Percentiles rank a stretch among this genome's conserved stretches.
phyloP scores from a whole-genome alignment of 2,329 filamentous ascomycete species.

The Diaporthe citriasiana region DNA sequence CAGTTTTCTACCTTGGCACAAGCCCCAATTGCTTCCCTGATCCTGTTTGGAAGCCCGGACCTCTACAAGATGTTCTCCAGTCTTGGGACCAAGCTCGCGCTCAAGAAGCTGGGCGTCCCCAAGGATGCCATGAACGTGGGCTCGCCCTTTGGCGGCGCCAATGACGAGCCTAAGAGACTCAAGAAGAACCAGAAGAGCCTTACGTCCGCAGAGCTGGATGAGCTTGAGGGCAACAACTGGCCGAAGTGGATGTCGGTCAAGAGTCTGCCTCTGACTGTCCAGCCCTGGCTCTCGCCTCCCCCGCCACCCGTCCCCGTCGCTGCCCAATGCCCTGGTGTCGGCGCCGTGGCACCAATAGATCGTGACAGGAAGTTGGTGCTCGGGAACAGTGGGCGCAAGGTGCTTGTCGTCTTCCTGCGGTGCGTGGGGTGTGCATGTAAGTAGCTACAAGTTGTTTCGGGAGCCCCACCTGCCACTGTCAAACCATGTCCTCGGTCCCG shows the following conservation, averaged over 20 bases:
- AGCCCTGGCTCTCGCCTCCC: slow-evolving; percentile 66
- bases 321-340: slow-evolving; percentile 60
- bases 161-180: slow-evolving; percentile 46
- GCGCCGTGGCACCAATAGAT: slow-evolving; percentile 64
- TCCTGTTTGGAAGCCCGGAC: not conserved
- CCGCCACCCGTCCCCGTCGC: slow-evolving; percentile 64
- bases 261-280: slow-evolving; percentile 65
- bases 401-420: slow-evolving; percentile 66
- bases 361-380: slow-evolving; percentile 57
- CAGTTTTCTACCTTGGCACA: slow-evolving; percentile 26
- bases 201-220: slow-evolving; percentile 9
- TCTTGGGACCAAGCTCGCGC: slow-evolving; percentile 70
- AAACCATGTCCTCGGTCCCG: not conserved
- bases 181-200: slow-evolving; percentile 48
- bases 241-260: slow-evolving; percentile 64
- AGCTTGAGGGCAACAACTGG: slow-evolving; percentile 47
- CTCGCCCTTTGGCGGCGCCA: slow-evolving; percentile 48
- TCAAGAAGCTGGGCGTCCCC: slow-evolving; percentile 69
- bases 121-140: slow-evolving; percentile 63
- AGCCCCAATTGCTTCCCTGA: not conserved
- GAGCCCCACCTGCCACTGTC: not conserved
- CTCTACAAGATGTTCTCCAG: slow-evolving; percentile 65
- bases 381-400: slow-evolving; percentile 55
- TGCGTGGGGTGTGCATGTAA: slow-evolving; percentile 70
- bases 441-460: slow-evolving; percentile 44